phyloP scores from a whole-genome alignment of 306 rosid genomes.

The Cyclanthera cordifolia region DNA sequence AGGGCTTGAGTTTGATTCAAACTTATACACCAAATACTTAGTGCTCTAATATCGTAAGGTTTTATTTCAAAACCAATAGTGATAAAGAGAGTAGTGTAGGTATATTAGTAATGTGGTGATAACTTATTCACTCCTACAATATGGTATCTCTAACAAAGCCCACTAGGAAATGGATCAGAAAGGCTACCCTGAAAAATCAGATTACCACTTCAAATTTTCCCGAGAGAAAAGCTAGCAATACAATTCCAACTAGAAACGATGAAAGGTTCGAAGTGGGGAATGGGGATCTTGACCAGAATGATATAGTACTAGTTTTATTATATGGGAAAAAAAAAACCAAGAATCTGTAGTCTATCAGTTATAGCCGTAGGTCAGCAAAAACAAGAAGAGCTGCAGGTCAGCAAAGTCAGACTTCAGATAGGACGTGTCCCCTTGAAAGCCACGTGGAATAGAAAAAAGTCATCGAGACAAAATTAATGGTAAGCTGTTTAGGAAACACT shows the following conservation, averaged over 20 bases:
- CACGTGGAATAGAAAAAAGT: constrained; percentile 5
- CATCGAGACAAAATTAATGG: background rate
- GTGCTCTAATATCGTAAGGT: no score
- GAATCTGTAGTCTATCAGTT: background rate
- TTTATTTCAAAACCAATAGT: no score
- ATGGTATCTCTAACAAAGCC: no score
- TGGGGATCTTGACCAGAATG: background rate
- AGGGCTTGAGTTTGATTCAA: no score
- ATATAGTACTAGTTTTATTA: constrained; percentile 1
- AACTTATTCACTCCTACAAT: no score
- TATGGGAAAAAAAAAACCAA: background rate
- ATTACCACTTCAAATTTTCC: background rate
- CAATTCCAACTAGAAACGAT: background rate
- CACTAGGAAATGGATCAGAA: constrained; percentile 12
- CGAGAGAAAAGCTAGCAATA: background rate
- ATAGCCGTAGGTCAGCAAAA: background rate
- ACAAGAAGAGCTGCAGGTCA: constrained; percentile 6
- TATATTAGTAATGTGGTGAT: no score
- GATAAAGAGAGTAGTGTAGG: no score
- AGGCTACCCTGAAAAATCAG: constrained; percentile 8
- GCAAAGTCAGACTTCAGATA: constrained; percentile 4
- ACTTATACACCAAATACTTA: no score
- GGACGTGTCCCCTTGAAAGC: background rate
- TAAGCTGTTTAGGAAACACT: background rate
- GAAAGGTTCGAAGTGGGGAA: constrained; percentile 10